phyloP scores from a whole-genome alignment of 164 flowering plant species.

The Piper longum region DNA sequence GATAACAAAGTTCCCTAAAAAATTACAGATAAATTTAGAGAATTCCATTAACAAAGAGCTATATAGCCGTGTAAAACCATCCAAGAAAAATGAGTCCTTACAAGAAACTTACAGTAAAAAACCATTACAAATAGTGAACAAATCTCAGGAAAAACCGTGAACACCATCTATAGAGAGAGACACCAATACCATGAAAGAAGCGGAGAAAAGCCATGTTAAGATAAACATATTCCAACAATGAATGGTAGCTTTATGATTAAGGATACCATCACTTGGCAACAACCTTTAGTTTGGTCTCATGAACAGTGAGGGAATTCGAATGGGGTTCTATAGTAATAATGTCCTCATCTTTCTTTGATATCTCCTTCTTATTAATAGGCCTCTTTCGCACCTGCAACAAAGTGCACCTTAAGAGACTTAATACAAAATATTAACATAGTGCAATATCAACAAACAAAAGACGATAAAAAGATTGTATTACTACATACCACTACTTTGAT shows the following conservation, averaged over 20 bases:
- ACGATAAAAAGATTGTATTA: background rate
- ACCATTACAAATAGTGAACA: too few relatives aligned
- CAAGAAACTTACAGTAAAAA: too few relatives aligned
- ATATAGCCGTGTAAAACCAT: too few relatives aligned
- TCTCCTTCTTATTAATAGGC: slow-evolving; percentile 68
- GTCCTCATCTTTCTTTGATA: slow-evolving; percentile 75
- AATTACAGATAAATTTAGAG: too few relatives aligned
- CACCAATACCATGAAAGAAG: background rate
- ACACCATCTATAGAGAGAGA: too few relatives aligned
- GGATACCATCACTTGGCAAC: slow-evolving; percentile 2
- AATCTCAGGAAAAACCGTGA: too few relatives aligned
- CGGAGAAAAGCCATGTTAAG: too few relatives aligned
- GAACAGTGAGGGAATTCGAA: slow-evolving; percentile 60
- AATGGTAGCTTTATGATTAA: background rate
- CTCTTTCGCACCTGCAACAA: slow-evolving; percentile 74
- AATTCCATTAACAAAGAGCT: too few relatives aligned
- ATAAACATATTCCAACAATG: background rate
- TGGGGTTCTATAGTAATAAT: slow-evolving; percentile 44
- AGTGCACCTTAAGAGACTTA: background rate
- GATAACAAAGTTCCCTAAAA: too few relatives aligned
- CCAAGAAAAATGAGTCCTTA: too few relatives aligned
- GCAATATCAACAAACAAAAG: background rate
- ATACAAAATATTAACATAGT: background rate
- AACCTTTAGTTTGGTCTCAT: slow-evolving; percentile 88
- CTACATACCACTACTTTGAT: slow-evolving; percentile 81